phyloP scores from a whole-genome alignment of 2,329 filamentous ascomycete species.

The Ophiostoma australiae region DNA sequence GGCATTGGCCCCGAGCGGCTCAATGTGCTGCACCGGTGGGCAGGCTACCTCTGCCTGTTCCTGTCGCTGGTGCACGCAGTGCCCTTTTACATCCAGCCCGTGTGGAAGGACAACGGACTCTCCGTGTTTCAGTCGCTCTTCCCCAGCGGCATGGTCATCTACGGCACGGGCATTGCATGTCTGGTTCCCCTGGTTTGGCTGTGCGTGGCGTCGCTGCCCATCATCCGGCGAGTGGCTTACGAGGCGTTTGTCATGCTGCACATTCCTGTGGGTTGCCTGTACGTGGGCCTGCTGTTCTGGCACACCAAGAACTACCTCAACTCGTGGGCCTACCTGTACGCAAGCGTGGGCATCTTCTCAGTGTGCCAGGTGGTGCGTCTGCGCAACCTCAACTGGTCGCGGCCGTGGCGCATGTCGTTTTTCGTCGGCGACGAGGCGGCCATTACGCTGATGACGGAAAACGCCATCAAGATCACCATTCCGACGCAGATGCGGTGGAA shows the following conservation, averaged over 20 bases:
- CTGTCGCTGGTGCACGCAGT: constrained; percentile 78
- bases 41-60: constrained; percentile 78
- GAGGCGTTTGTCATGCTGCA: constrained; percentile 82
- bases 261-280: constrained; percentile 72
- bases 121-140: constrained; percentile 67
- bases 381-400: constrained; percentile 85
- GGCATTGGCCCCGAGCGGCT: constrained; percentile 88
- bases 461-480: constrained; percentile 92
- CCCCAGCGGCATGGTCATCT: constrained; percentile 61
- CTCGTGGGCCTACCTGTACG: constrained; percentile 84
- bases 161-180: constrained; percentile 80
- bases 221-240: constrained; percentile 71
- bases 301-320: constrained; percentile 88
- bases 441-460: constrained; percentile 82
- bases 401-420: constrained; percentile 74
- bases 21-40: constrained; percentile 91
- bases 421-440: constrained; percentile 88
- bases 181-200: constrained; percentile 77
- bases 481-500: constrained; percentile 90
- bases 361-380: constrained; percentile 68
- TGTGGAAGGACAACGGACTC: constrained; percentile 75
- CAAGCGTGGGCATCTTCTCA: constrained; percentile 73
- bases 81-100: constrained; percentile 83
- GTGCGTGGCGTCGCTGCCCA: constrained; percentile 76
- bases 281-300: constrained; percentile 86